phyloP scores from a whole-genome alignment of 208 protist species.

The Angomonas desouzai region DNA sequence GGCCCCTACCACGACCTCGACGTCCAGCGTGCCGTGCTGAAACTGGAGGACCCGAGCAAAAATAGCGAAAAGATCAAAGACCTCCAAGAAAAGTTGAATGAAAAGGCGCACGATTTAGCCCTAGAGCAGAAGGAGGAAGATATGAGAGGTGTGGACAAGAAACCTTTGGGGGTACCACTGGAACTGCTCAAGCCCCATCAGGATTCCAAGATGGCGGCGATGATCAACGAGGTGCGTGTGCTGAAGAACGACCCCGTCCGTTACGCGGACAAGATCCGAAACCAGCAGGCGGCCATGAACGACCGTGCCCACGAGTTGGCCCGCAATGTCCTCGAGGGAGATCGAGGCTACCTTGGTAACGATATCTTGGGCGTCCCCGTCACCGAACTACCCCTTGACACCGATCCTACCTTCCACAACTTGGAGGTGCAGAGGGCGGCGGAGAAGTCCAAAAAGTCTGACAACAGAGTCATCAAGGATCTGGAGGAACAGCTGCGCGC shows the following conservation, averaged over 20 bases:
- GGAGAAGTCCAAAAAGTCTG: slow-evolving; percentile 25
- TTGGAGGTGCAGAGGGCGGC: slow-evolving; percentile 41
- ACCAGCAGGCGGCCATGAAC: slow-evolving; percentile 44
- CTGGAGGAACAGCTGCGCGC: slow-evolving; percentile 52
- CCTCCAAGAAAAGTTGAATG: slow-evolving; percentile 55
- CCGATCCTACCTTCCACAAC: slow-evolving; percentile 43
- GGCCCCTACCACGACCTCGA: slow-evolving; percentile 44
- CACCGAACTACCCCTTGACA: slow-evolving; percentile 49
- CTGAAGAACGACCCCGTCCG: slow-evolving; percentile 50
- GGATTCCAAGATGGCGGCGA: slow-evolving; percentile 34
- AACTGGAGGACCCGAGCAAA: slow-evolving; percentile 36
- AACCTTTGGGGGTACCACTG: slow-evolving; percentile 50
- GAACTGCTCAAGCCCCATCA: slow-evolving; percentile 53
- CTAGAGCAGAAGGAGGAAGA: slow-evolving; percentile 54
- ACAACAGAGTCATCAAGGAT: slow-evolving; percentile 21
- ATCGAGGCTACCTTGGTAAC: slow-evolving; percentile 41
- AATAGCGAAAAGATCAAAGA: slow-evolving; percentile 33
- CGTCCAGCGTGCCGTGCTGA: slow-evolving; percentile 41
- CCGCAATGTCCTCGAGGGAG: slow-evolving; percentile 30
- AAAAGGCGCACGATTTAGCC: slow-evolving; percentile 54
- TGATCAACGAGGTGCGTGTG: slow-evolving; percentile 44
- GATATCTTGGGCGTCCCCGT: slow-evolving; percentile 52
- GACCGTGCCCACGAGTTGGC: slow-evolving; percentile 48
- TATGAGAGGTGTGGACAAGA: slow-evolving; percentile 43
- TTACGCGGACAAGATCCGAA: slow-evolving; percentile 51